These are phyloP conservation scores for Aspergillus sp. DNA, from an alignment of 2,329 filamentous ascomycete genomes.

Conservation along the genomic window DNA sequence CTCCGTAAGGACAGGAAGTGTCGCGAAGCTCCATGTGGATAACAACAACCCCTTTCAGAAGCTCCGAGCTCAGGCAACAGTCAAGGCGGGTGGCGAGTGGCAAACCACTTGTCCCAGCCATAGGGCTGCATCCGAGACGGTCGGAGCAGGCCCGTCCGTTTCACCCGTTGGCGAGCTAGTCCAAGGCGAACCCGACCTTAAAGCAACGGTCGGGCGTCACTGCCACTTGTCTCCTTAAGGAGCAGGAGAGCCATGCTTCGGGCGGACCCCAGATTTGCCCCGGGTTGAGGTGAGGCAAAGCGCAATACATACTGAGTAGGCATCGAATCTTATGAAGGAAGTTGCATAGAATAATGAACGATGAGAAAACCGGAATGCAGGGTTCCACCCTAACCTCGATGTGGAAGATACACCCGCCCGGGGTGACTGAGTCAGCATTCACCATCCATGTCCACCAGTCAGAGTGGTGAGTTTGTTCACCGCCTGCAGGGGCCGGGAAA, in stretches of 20 bases:
- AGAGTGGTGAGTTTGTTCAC: not conserved
- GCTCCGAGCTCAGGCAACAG: not conserved
- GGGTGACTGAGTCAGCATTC: not conserved
- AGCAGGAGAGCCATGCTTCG: too few species aligned
- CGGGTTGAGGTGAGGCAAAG: too few species aligned
- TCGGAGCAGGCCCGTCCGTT: not conserved
- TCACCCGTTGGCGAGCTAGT: too few species aligned
- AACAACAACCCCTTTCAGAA: too few species aligned
- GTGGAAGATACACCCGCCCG: not conserved
- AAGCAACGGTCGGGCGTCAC: too few species aligned
- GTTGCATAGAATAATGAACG: too few species aligned
- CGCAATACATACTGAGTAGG: too few species aligned
- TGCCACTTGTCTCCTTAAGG: too few species aligned
- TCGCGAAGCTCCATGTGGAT: too few species aligned
- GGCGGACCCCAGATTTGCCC: not conserved
- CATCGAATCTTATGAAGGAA: too few species aligned
- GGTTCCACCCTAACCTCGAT: not conserved
- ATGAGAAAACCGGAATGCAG: not conserved
- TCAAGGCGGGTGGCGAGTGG: not conserved
- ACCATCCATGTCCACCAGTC: not conserved
- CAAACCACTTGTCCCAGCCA: not conserved
- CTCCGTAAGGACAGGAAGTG: too few species aligned
- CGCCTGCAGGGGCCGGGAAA: constrained; percentile 21
- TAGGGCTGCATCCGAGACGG: not conserved
- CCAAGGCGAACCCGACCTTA: too few species aligned